Percentiles rank a stretch among this genome's conserved stretches.
These are phyloP conservation scores for Globisporangium spinosum DNA, from an alignment of 352 stramenopile genomes.

Conservation along the genomic window DNA sequence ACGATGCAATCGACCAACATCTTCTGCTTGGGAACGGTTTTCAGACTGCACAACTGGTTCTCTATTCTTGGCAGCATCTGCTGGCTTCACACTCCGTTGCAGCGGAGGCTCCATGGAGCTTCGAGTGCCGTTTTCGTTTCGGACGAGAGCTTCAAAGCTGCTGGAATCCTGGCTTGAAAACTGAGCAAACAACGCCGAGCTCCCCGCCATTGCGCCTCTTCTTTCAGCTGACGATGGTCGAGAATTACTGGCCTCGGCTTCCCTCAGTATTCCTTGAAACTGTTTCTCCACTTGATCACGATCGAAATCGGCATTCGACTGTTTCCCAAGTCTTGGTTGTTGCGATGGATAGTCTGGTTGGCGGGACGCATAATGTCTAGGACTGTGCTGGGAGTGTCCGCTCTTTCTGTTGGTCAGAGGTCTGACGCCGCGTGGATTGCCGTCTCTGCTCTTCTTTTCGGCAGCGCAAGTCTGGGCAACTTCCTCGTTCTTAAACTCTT, in stretches of 20 bases:
- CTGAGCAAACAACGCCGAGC: background rate
- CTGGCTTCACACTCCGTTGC: background rate
- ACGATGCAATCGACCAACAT: background rate
- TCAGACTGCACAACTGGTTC: background rate
- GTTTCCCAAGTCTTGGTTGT: background rate
- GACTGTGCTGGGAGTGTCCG: background rate
- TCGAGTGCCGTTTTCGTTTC: background rate
- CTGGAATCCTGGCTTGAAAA: background rate
- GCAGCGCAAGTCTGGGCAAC: background rate
- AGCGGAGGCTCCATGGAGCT: constrained; percentile 5
- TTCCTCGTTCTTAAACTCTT: constrained; percentile 3
- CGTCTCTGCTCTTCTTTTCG: background rate
- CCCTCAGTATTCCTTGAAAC: constrained; percentile 15
- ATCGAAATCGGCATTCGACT: background rate
- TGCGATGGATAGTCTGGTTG: constrained; percentile 3
- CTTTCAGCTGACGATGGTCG: constrained; percentile 1
- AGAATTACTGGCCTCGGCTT: background rate
- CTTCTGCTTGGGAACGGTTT: background rate
- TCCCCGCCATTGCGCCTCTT: background rate
- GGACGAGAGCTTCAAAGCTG: background rate
- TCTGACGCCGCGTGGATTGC: background rate
- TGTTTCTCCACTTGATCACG: constrained; percentile 14
- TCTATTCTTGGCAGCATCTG: background rate
- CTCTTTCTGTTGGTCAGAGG: background rate
- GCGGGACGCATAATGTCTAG: constrained; percentile 3